phyloP scores from a whole-genome alignment of 257 asterid genomes.

The Voacanga thouarsii region DNA sequence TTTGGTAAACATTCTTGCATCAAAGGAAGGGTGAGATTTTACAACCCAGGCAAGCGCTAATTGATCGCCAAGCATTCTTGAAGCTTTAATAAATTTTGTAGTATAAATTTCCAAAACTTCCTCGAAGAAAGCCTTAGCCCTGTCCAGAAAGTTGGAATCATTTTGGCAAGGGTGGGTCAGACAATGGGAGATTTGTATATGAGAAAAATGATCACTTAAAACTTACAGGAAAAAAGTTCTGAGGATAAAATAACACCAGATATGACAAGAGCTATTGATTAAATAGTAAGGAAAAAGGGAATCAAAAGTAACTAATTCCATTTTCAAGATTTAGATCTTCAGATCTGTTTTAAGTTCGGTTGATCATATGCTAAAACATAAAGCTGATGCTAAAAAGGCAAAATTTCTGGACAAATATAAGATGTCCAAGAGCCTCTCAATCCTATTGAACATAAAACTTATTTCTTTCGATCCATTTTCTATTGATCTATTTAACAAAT shows the following conservation, averaged over 20 bases:
- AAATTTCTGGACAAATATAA: neutral
- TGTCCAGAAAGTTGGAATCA: conserved; percentile 23
- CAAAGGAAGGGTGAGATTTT: conserved; percentile 55
- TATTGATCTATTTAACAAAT: neutral
- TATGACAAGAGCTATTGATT: neutral
- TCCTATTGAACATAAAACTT: neutral
- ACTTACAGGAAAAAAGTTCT: neutral
- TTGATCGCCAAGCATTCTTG: conserved; percentile 97
- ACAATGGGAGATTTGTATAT: neutral
- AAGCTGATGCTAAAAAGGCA: neutral
- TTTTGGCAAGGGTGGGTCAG: neutral
- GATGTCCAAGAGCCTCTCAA: neutral
- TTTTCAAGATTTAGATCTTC: neutral
- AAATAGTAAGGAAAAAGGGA: neutral
- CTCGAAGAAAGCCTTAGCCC: conserved; percentile 69
- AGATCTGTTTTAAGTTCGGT: neutral
- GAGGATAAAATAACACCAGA: neutral
- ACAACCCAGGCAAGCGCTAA: conserved; percentile 90
- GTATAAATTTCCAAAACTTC: conserved; percentile 60
- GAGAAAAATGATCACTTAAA: neutral
- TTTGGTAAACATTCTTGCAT: conserved; percentile 46
- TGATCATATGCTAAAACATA: neutral
- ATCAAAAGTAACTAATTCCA: neutral
- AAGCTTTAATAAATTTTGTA: conserved; percentile 73
- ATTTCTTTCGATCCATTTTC: neutral